Evolutionary conservation across 441 rosid genomes (phyloP), one percentile per base, ranked within the genome.

Genomic region (Erodium trifolium): DNA sequence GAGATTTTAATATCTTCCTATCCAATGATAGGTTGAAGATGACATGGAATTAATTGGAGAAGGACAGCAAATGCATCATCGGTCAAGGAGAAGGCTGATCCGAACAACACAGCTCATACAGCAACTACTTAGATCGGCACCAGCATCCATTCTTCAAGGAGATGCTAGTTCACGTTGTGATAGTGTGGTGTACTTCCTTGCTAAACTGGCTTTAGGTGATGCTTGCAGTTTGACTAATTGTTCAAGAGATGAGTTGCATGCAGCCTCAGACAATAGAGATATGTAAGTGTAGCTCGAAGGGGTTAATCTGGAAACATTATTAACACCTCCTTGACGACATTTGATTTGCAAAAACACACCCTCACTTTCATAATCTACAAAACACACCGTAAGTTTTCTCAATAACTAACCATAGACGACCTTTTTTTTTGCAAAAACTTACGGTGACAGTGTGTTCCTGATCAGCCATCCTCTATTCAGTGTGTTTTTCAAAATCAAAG

Each of bases 21-120:
- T 79, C 41, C 73, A 7, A 10, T 78, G 27, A 51, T 85, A 91
- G 99, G 83, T 85, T 76, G 94, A 81, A 73, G 80, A 78, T 76
- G 87, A 79, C 65, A 70, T 68, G 75, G 84, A 88, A 63, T 65
- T 70, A 37, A 55, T 78, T 59, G 64, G 64, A 18, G 64, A 59
- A 59, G 64, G 29, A 29, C 64, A 59, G 64, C 64, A 19, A 59
- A 59, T 19, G 64, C 64, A 23, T 59, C 34, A 59, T 68, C 90
- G 78, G 67, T 79, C 92, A 67, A 94, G 80, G 86, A 83, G 86
- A 85, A 92, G 98, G 75, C 82, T 88, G 75, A 69, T 90, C 69
- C 76, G 79, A 77, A 84, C 95, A 14, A 83, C 86, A 39, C 92
- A 88, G 72, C 93, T 95, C 65, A 83, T 88, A 83, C 98, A 95